phyloP scores from a whole-genome alignment of 2,329 filamentous ascomycete species.

The Aspergillus sp. region DNA sequence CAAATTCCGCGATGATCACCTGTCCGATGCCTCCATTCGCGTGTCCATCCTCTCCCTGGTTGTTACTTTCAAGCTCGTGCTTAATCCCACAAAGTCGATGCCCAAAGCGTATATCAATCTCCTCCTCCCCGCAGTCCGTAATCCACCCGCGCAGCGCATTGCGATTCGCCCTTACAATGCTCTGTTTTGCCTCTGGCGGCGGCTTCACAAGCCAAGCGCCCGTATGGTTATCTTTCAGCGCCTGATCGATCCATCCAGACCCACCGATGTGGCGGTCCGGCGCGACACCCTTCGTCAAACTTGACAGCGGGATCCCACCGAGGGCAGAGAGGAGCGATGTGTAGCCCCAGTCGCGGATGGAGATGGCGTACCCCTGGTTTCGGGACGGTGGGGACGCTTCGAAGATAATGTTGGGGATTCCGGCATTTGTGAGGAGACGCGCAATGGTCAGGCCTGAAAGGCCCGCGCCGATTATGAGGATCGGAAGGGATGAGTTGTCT shows the following conservation, averaged over 20 bases:
- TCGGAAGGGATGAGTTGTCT: neutral
- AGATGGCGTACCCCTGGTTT: conserved; percentile 19
- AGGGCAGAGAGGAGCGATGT: conserved; percentile 7
- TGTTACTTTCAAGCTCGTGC: neutral
- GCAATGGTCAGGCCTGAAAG: conserved; percentile 16
- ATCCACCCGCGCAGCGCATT: conserved; percentile 20
- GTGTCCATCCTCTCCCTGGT: neutral
- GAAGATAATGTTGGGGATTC: conserved; percentile 17
- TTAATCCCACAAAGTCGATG: conserved; percentile 6
- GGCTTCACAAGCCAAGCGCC: conserved; percentile 11
- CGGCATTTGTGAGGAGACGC: conserved; percentile 15
- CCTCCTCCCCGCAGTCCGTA: conserved; percentile 15
- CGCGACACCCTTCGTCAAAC: conserved; percentile 11
- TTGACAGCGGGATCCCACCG: conserved; percentile 10
- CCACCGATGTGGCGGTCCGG: conserved; percentile 19
- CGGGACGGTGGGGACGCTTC: conserved; percentile 15
- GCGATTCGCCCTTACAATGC: conserved; percentile 14
- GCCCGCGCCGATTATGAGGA: conserved; percentile 16
- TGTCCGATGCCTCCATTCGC: neutral
- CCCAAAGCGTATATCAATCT: conserved; percentile 16
- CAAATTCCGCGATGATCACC: conserved; percentile 6
- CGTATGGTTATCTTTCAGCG: conserved; percentile 17
- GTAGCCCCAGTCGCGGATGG: conserved; percentile 18
- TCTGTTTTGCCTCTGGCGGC: conserved; percentile 5
- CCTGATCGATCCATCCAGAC: conserved; percentile 20